Evolutionary conservation across 208 protist species (phyloP).

Genomic region (Wallacemonas sp.): DNA sequence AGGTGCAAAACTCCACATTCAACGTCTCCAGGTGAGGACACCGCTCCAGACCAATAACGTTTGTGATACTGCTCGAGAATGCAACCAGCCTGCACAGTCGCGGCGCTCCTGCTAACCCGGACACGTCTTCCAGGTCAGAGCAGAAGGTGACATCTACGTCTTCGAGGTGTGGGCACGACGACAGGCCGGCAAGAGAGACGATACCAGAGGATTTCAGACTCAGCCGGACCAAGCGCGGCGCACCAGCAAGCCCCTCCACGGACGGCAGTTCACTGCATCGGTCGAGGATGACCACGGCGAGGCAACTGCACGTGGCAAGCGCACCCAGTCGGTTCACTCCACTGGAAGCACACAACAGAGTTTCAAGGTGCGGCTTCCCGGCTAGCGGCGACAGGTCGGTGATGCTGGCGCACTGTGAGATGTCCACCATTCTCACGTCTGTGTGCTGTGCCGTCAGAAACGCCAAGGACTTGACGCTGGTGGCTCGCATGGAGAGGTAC

Average conservation of each 20-base stretch:
- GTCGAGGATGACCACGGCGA: not conserved
- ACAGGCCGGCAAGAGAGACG: not conserved
- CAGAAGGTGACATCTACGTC: conserved; percentile 9
- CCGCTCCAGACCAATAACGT: not conserved
- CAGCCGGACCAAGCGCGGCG: not conserved
- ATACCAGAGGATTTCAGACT: not conserved
- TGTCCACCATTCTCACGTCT: not conserved
- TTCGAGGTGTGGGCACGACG: not conserved
- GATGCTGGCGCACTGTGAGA: not conserved
- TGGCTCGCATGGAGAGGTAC: not conserved
- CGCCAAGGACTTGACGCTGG: not conserved
- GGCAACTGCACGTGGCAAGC: not conserved
- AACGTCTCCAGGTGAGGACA: conserved; percentile 1
- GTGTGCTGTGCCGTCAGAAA: not conserved
- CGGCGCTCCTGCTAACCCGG: conserved; percentile 2
- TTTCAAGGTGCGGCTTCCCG: not conserved
- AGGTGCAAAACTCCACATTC: not conserved
- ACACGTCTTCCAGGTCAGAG: not conserved
- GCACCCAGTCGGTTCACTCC: not conserved
- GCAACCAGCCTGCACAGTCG: not conserved
- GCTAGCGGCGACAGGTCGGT: too few relatives aligned
- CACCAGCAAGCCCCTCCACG: not conserved
- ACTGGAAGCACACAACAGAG: not conserved
- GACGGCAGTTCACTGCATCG: not conserved
- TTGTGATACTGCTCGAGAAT: not conserved